Evolutionary conservation across 202 grass and related monocot species (phyloP), one percentile per base, ranked within the genome.

Genomic region (Dendrocalamus latiflorus): DNA sequence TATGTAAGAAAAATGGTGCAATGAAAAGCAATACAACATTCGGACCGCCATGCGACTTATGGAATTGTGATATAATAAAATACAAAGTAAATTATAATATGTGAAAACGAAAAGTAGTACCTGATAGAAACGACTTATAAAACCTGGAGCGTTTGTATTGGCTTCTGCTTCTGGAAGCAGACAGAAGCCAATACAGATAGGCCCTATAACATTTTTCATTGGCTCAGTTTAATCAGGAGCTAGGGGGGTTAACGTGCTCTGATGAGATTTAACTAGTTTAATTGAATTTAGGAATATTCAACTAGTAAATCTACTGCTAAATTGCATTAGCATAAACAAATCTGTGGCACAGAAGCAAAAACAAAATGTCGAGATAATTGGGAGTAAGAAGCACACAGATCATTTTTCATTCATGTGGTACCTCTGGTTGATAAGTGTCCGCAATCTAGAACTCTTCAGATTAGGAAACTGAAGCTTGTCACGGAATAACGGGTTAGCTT

Each of bases 361-460:
- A 72, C 45, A 72, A 74, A 50, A 89, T 54, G n/a, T n/a, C 16
- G 4, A 20, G 15, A 56, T 53, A 66, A 74, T 15, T 69, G 61
- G 70, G 6, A 59, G 16, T 33, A 65, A 61, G 36, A 17, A 43
- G 62, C 9, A 79, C 9, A 47, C 12, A 26, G 18, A 55, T n/a
- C 12, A 60, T 20, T 68, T 59, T 49, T 69, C 24, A 15, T 53
- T 22, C 3, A 41, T 78, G 24, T 77, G 17, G 51, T n/a, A n/a
- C n/a, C n/a, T n/a, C n/a, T n/a, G n/a, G n/a, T n/a, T n/a, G n/a
- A n/a, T n/a, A n/a, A n/a, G n/a, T n/a, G n/a, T n/a, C n/a, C n/a
- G n/a, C n/a, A n/a, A n/a, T n/a, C n/a, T n/a, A n/a, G n/a, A n/a
- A 70, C 83, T 91, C 83, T 98, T 98, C 56, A n/a, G n/a, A n/a